Evolutionary conservation across 306 rosid genomes (phyloP), one percentile per base, ranked within the genome.

Genomic region (Delonix regia): DNA sequence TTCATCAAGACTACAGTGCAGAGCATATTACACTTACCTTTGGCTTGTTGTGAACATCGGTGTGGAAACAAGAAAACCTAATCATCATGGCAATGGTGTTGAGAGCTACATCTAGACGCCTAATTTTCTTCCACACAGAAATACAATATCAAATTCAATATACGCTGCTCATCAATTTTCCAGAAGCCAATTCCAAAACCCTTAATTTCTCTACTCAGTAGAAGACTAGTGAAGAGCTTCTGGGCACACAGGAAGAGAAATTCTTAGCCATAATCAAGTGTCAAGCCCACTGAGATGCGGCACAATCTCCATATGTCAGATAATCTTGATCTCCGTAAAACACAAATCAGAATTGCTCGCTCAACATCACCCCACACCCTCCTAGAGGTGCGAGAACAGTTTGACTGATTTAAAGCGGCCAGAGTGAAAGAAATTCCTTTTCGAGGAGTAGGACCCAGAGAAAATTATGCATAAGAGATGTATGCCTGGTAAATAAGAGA

Each of bases 261-360:
- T 52, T 83, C 87, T 95, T 95, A 95, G 94, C 99, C 99, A 84
- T 95, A 95, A 91, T 95, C 99, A 76, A 95, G 85, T 2, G 92
- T 88, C 80, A 91, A 86, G 38, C 99, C 99, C 82, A 77, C 97
- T 21, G 95, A 88, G 76, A 93, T 90, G 65, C 99, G 99, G 74
- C 99, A 93, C 90, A 95, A 71, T 86, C 98, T 93, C 99, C 99
- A 95, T 76, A 95, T 71, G 78, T 88, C 90, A 7, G 97, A 91
- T 69, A 94, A 88, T 71, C 90, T 90, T 42, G 98, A 88, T 76
- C 90, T 85, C 71, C 90, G 78, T 52, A 85, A 59, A 81, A 88
- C 93, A 79, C 88, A 85, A 75, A 85, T 87, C 68, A 75, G 76
- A 78, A 84, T 90, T 75, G 87, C 89, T 88, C 88, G 83, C 80